Percentiles rank a stretch among this genome's conserved stretches.
phyloP scores from a whole-genome alignment of 2,329 filamentous ascomycete species.

The Pseudogymnoascus verrucosus region DNA sequence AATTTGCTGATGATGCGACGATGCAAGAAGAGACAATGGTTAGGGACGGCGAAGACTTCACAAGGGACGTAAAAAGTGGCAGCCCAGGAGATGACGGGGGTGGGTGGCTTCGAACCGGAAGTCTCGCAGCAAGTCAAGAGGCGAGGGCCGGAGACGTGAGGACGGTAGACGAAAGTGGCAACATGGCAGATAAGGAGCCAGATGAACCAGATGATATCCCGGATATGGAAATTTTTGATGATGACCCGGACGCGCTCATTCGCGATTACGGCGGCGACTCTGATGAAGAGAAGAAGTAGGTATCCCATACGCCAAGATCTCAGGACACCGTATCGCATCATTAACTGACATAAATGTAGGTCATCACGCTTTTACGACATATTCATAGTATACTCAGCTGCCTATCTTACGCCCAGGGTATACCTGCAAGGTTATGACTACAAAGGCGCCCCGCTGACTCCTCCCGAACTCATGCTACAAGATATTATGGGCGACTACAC shows the following conservation, averaged over 20 bases:
- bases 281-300: slow-evolving; percentile 44
- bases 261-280: no score
- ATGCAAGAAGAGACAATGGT: slow-evolving; percentile 75
- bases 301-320: slow-evolving; percentile 12
- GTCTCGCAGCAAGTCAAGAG: slow-evolving; percentile 65
- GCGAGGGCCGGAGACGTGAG: slow-evolving; percentile 72
- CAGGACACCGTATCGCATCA: slow-evolving; percentile 46
- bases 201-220: slow-evolving; percentile 78
- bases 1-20: slow-evolving; percentile 57
- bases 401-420: slow-evolving; percentile 95
- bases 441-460: slow-evolving; percentile 64
- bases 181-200: slow-evolving; percentile 60
- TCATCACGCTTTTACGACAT: no score
- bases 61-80: slow-evolving; percentile 36
- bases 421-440: slow-evolving; percentile 83
- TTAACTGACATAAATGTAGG: slow-evolving; percentile 13
- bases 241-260: slow-evolving; percentile 93
- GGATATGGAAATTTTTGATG: slow-evolving; percentile 64
- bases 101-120: slow-evolving; percentile 86
- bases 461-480: slow-evolving; percentile 86
- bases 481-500: slow-evolving; percentile 95
- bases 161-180: slow-evolving; percentile 83
- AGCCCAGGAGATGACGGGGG: slow-evolving; percentile 60
- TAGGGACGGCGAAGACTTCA: slow-evolving; percentile 62
- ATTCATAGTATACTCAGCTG: slow-evolving; percentile 74